These are phyloP conservation scores for Phialophora verrucosa DNA, from an alignment of 2,329 filamentous ascomycete genomes.

Conservation along the genomic window DNA sequence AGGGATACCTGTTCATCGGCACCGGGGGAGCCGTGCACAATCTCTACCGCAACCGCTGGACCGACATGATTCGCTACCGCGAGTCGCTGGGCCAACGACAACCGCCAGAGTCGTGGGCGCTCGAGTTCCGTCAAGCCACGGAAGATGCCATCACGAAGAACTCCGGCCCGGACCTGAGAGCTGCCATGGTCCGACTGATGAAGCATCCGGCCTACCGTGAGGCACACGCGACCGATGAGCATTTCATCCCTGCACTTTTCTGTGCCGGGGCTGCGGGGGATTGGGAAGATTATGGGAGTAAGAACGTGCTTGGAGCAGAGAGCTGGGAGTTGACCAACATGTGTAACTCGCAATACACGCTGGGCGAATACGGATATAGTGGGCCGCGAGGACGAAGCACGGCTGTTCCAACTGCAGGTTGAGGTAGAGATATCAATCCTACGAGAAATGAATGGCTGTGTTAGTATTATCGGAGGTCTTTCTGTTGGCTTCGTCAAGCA, in stretches of 20 bases:
- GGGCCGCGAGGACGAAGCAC: too few species aligned
- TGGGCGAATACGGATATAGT: too few species aligned
- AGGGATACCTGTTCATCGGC: conserved; percentile 64
- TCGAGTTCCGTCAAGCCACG: conserved; percentile 70
- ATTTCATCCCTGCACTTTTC: conserved; percentile 70
- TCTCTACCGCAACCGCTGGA: conserved; percentile 70
- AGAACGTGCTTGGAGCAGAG: conserved; percentile 59
- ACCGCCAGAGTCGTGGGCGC: conserved; percentile 63
- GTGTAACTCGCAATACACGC: too few species aligned
- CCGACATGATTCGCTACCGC: conserved; percentile 64
- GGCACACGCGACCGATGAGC: conserved; percentile 72
- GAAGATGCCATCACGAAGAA: conserved; percentile 64
- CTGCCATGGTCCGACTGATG: conserved; percentile 66
- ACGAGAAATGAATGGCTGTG: too few species aligned
- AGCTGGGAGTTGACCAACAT: conserved; percentile 59
- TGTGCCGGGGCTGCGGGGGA: conserved; percentile 63
- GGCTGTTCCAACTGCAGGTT: too few species aligned
- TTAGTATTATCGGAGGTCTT: too few species aligned
- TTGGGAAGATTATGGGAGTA: conserved; percentile 52
- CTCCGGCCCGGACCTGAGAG: conserved; percentile 56
- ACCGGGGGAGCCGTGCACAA: conserved; percentile 72
- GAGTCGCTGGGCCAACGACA: conserved; percentile 67
- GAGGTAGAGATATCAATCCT: too few species aligned
- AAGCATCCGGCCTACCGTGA: conserved; percentile 70
- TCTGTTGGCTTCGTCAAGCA: too few species aligned